Base-by-base conservation (phyloP, 169 alveolate species). In the Babesia ovata region DNA sequence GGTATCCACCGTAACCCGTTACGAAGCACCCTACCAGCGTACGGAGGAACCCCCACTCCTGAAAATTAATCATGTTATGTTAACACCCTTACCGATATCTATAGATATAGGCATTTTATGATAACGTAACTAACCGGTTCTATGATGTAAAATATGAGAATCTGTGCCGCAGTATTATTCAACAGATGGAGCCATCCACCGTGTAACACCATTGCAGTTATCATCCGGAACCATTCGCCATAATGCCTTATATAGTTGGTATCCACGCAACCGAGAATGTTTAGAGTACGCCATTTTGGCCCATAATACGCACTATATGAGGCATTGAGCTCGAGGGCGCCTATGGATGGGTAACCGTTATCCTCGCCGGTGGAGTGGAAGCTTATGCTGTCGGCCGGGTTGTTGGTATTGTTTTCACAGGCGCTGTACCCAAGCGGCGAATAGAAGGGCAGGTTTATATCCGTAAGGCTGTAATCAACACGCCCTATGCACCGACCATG, bases 201-300 rank as follows among this genome's bases (percentile, higher is more conserved):
- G 45, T 67, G 76, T 42, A 67, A 22, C 22, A 17, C 29, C 2
- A 53, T 50, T 26, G 66, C 76, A 4, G 65, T 67, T 10, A 67
- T 26, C 13, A 67, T 22, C 56, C 76, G 52, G 44, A 67, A 67
- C 76, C 76, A 67, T 21, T 67, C 76, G 13, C 76, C 76, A 29
- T 67, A 67, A 12, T 52, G 21, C 17, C 76, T 63, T 28, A 67
- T 36, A 29, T 53, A 42, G 24, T 67, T 67, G 22, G 76, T 67
- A 26, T 67, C 76, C 29, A 50, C 57, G 26, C 66, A 56, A 19
- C 76, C 76, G 4, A 67, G 22, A n/a, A 67, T 54, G 17, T 49
- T 29, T 39, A 67, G 39, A 12, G 76, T 36, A 12, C 65, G 63
- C 39, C 53, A 67, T 29, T 26, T 26, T 2, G 73, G 60, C 11